Percentiles rank a stretch among this genome's conserved stretches.
These are phyloP conservation scores for Cyclotella choctawhatcheeana DNA, from an alignment of 108 stramenopile genomes.

Conservation along the genomic window DNA sequence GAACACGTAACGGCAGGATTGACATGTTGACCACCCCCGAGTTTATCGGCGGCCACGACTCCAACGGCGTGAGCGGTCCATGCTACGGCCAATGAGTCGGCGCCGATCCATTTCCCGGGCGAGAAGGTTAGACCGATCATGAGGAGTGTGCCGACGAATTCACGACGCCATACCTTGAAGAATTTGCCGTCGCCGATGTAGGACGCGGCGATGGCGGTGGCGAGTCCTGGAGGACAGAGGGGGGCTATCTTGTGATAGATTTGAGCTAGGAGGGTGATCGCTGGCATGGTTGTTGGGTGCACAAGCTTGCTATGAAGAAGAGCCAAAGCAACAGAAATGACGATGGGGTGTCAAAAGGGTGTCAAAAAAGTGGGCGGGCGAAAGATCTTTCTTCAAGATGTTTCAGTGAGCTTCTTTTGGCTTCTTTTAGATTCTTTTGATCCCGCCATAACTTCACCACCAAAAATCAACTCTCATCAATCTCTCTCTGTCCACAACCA, in stretches of 20 bases:
- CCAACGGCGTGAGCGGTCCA: constrained; percentile 79
- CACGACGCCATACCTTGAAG: constrained; percentile 60
- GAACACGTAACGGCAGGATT: constrained; percentile 82
- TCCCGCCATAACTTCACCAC: too few species aligned
- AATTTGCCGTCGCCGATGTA: constrained; percentile 72
- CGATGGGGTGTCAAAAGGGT: too few species aligned
- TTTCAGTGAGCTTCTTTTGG: too few species aligned
- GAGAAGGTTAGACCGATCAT: constrained; percentile 89
- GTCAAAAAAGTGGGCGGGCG: too few species aligned
- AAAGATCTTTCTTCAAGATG: too few species aligned
- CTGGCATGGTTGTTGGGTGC: constrained; percentile 12
- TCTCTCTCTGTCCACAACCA: too few species aligned
- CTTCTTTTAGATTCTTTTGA: too few species aligned
- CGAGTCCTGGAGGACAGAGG: constrained; percentile 73
- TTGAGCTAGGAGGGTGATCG: constrained; percentile 14
- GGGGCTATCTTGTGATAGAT: constrained; percentile 38
- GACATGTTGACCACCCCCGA: constrained; percentile 74
- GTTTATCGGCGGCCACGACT: constrained; percentile 80
- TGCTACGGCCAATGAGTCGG: constrained; percentile 58
- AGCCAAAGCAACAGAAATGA: too few species aligned
- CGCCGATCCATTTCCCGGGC: constrained; percentile 88
- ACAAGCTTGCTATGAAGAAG: too few species aligned
- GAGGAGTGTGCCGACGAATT: constrained; percentile 81
- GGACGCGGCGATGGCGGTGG: constrained; percentile 56
- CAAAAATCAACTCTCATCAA: too few species aligned